Percentiles rank a stretch among this genome's conserved stretches.
phyloP scores from a whole-genome alignment of 371 early-diverging fungal species.

The Mortierella sp. region DNA sequence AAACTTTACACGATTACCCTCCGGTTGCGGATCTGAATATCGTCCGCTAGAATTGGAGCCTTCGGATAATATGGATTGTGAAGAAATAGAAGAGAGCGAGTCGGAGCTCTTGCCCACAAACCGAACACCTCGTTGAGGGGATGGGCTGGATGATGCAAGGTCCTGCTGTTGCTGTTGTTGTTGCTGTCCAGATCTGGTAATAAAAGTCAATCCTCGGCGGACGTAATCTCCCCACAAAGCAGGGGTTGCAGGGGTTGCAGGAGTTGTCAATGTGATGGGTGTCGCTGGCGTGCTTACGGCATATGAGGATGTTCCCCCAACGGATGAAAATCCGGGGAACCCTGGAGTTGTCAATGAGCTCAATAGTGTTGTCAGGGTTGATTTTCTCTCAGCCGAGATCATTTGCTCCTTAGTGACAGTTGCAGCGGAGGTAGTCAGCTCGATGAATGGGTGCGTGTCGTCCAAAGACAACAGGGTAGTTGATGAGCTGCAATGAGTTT shows the following conservation, averaged over 20 bases:
- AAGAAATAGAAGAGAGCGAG: not conserved
- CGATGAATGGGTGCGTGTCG: slow-evolving; percentile 3
- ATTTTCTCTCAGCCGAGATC: slow-evolving; percentile 23
- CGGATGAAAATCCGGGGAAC: slow-evolving; percentile 6
- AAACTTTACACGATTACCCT: slow-evolving; percentile 22
- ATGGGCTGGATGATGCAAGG: not conserved
- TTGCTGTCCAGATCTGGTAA: not conserved
- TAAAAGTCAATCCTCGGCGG: slow-evolving; percentile 4
- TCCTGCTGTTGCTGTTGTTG: not conserved
- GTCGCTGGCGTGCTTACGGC: not conserved
- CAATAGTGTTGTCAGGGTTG: slow-evolving; percentile 11
- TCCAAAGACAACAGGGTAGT: slow-evolving; percentile 16
- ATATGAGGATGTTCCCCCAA: not conserved
- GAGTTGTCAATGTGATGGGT: not conserved
- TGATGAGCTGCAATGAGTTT: slow-evolving; percentile 17
- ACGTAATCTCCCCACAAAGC: slow-evolving; percentile 9
- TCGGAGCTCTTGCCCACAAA: not conserved
- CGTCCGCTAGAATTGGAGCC: not conserved
- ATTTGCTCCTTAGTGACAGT: slow-evolving; percentile 11
- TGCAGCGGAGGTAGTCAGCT: not conserved
- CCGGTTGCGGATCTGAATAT: not conserved
- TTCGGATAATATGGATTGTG: not conserved
- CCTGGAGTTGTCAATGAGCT: slow-evolving; percentile 22
- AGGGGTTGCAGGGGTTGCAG: not conserved
- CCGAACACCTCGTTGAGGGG: not conserved